Conservation (phyloP, 306 rosid species). For the Elaeagnus macrophylla region DNA sequence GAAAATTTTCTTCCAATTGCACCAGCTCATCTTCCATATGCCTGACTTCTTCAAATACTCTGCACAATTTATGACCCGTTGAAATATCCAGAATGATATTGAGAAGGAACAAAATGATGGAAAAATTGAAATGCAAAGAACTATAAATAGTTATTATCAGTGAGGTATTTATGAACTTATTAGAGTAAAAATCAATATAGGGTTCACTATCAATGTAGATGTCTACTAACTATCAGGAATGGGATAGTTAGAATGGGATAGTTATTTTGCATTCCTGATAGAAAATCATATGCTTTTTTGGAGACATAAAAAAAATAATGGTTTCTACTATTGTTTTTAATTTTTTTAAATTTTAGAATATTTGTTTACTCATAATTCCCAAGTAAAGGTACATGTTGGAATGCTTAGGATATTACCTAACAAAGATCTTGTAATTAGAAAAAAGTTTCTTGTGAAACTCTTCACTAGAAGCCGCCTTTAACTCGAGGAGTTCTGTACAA, state of each 20-base stretch:
- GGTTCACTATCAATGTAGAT: too few species aligned
- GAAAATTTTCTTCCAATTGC: constrained; percentile 47
- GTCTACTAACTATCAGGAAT: too few species aligned
- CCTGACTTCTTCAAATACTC: constrained; percentile 48
- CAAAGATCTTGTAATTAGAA: constrained; percentile 47
- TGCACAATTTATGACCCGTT: constrained; percentile 21
- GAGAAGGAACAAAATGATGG: constrained; percentile 2
- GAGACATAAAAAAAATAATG: too few species aligned
- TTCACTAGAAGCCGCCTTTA: constrained; percentile 53
- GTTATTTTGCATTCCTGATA: too few species aligned
- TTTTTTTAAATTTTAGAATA: too few species aligned
- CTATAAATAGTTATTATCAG: neutral
- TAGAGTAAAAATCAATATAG: too few species aligned
- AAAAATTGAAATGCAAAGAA: neutral
- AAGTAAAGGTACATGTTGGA: neutral
- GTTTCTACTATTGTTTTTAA: too few species aligned
- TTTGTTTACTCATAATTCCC: too few species aligned
- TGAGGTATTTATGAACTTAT: too few species aligned
- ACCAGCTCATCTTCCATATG: constrained; percentile 43
- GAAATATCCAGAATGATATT: constrained; percentile 2
- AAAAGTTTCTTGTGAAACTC: constrained; percentile 48
- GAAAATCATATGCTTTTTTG: too few species aligned
- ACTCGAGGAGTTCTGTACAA: constrained; percentile 69
- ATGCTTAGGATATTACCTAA: constrained; percentile 32
- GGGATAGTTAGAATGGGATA: too few species aligned